Evolutionary conservation across 2,329 filamentous ascomycete species (phyloP).

Genomic region (Colletotrichum incanum): DNA sequence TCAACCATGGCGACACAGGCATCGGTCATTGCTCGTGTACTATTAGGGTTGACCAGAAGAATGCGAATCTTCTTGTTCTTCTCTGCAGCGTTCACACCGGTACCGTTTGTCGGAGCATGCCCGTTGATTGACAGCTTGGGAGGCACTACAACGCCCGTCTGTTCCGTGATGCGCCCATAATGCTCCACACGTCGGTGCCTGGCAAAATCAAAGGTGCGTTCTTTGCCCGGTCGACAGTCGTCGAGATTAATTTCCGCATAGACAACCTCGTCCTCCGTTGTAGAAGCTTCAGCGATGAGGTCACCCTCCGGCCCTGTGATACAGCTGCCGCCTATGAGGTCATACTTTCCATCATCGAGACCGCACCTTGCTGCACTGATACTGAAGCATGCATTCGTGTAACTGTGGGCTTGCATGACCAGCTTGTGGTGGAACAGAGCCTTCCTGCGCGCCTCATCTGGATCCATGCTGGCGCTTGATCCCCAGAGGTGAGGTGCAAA

Average conservation of each 20-base stretch:
- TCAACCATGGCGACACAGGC: slow-evolving; percentile 69
- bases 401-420: slow-evolving; percentile 67
- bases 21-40: slow-evolving; percentile 79
- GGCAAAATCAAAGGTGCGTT: slow-evolving; percentile 62
- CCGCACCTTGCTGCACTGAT: slow-evolving; percentile 66
- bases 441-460: slow-evolving; percentile 55
- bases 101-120: background rate
- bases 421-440: slow-evolving; percentile 68
- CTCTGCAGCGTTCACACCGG: background rate
- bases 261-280: slow-evolving; percentile 64
- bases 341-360: slow-evolving; percentile 54
- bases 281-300: slow-evolving; percentile 64
- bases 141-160: slow-evolving; percentile 54
- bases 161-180: slow-evolving; percentile 57
- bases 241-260: slow-evolving; percentile 65
- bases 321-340: slow-evolving; percentile 65
- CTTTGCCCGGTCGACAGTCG: slow-evolving; percentile 63
- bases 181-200: slow-evolving; percentile 60
- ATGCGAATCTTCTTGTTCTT: slow-evolving; percentile 55
- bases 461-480: slow-evolving; percentile 51
- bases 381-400: slow-evolving; percentile 68
- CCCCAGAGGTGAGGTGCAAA: slow-evolving; percentile 61
- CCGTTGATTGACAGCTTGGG: background rate
- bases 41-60: slow-evolving; percentile 86
- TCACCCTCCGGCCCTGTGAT: slow-evolving; percentile 65